Evolutionary conservation across 352 stramenopile genomes (phyloP).

Genomic region (Phytophthora capsici): DNA sequence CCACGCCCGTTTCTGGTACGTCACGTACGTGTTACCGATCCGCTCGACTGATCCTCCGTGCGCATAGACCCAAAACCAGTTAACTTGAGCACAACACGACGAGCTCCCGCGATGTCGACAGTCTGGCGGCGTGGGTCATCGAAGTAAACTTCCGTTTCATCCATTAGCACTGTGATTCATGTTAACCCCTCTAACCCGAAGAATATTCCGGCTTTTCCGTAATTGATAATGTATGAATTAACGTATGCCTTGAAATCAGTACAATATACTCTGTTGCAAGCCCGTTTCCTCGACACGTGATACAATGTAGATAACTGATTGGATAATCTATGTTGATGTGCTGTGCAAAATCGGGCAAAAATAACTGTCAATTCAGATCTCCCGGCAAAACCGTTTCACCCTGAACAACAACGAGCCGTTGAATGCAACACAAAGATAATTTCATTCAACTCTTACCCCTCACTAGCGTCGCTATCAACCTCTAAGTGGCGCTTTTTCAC

Average conservation of each 20-base stretch:
- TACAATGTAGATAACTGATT: background rate
- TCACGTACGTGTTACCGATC: slow-evolving; percentile 1
- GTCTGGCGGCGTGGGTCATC: too few species aligned
- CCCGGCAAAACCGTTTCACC: background rate
- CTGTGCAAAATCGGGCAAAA: background rate
- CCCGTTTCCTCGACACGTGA: too few species aligned
- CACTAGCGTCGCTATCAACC: background rate
- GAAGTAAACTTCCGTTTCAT: too few species aligned
- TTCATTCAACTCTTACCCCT: background rate
- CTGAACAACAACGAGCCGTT: too few species aligned
- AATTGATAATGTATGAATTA: slow-evolving; percentile 20
- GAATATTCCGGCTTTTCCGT: slow-evolving; percentile 9
- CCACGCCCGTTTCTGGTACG: slow-evolving; percentile 2
- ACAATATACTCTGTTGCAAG: too few species aligned
- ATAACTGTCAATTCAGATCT: slow-evolving; percentile 1
- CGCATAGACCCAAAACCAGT: too few species aligned
- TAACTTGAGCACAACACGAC: too few species aligned
- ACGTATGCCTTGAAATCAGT: slow-evolving; percentile 3
- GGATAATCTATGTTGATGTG: background rate
- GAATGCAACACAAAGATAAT: background rate
- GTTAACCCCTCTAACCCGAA: slow-evolving; percentile 14
- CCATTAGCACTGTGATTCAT: too few species aligned
- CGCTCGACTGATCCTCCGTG: too few species aligned
- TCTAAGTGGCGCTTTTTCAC: too few species aligned
- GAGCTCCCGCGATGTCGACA: too few species aligned